Evolutionary conservation across 352 stramenopile genomes (phyloP).

Genomic region (Phytopythium chamaehyphon): DNA sequence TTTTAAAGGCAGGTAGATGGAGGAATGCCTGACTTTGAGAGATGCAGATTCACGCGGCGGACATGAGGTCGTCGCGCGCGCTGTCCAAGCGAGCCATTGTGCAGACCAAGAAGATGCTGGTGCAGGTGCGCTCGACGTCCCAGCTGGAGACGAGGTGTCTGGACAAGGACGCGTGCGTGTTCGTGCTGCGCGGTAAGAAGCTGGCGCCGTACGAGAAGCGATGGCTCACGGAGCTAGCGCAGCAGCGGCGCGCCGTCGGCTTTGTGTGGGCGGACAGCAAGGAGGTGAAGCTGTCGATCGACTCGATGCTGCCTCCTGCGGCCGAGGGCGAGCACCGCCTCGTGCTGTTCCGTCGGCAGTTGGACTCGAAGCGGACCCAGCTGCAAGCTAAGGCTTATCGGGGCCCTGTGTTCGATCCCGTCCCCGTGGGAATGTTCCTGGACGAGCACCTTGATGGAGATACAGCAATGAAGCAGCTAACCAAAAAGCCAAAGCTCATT

Average conservation of each 20-base stretch:
- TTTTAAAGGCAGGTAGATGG: no score
- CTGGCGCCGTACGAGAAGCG: slow-evolving; percentile 62
- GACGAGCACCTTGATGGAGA: slow-evolving; percentile 26
- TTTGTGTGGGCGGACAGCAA: slow-evolving; percentile 74
- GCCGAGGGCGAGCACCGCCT: slow-evolving; percentile 46
- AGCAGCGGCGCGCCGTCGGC: slow-evolving; percentile 45
- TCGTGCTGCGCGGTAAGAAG: slow-evolving; percentile 57
- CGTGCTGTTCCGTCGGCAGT: slow-evolving; percentile 62
- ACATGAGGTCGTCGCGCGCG: slow-evolving; percentile 56
- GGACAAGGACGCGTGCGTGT: slow-evolving; percentile 51
- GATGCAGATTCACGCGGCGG: slow-evolving; percentile 19
- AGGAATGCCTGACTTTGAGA: no score
- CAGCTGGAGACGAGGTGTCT: slow-evolving; percentile 69
- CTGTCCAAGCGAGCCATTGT: slow-evolving; percentile 52
- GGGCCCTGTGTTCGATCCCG: slow-evolving; percentile 49
- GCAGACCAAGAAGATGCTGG: slow-evolving; percentile 38
- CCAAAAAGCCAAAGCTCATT: slow-evolving; percentile 44
- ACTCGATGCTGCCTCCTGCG: slow-evolving; percentile 47
- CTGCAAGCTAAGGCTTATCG: slow-evolving; percentile 54
- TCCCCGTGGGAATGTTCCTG: slow-evolving; percentile 56
- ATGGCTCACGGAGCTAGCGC: slow-evolving; percentile 64
- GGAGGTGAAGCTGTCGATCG: slow-evolving; percentile 63
- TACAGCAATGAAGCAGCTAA: slow-evolving; percentile 38
- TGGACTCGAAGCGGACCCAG: slow-evolving; percentile 19
- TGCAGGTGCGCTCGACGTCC: slow-evolving; percentile 56